Conservation (phyloP, 306 rosid species). For the Neltuma alba region DNA sequence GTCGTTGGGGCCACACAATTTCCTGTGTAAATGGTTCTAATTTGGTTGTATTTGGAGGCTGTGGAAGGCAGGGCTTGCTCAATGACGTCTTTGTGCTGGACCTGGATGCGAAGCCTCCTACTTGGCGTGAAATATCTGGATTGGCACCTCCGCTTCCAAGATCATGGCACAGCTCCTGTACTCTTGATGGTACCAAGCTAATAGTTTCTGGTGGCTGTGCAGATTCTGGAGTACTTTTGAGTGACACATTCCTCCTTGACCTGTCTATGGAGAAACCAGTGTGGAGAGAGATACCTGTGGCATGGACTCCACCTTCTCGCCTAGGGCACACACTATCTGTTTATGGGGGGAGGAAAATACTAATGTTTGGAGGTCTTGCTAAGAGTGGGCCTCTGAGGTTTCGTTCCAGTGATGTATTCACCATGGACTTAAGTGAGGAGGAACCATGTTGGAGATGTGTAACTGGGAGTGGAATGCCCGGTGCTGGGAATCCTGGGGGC, state of each 20-base stretch:
- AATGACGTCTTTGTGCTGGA: conserved; percentile 96
- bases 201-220: conserved; percentile 99
- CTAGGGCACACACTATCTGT: conserved; percentile 96
- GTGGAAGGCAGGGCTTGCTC: conserved; percentile 96
- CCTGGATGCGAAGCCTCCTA: conserved; percentile 94
- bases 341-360: conserved; percentile 96
- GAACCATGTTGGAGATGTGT: conserved; percentile 99
- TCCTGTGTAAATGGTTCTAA: conserved; percentile 95
- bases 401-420: conserved; percentile 96
- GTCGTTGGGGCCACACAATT: conserved; percentile 99
- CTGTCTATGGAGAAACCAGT: conserved; percentile 94
- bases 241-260: conserved; percentile 96
- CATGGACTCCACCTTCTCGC: conserved; percentile 99
- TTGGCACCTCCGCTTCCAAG: conserved; percentile 99
- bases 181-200: conserved; percentile 97
- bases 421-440: conserved; percentile 97
- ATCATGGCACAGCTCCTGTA: conserved; percentile 99
- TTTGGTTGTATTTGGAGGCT: conserved; percentile 98
- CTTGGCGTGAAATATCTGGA: conserved; percentile 99
- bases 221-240: conserved; percentile 97
- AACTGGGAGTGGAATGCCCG: conserved; percentile 97
- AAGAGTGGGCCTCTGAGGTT: conserved; percentile 98
- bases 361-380: conserved; percentile 99
- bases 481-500: conserved; percentile 99
- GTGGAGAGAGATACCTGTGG: conserved; percentile 97